These are phyloP conservation scores for Pythium aristosporum DNA, from an alignment of 352 stramenopile species.

Conservation along the genomic window DNA sequence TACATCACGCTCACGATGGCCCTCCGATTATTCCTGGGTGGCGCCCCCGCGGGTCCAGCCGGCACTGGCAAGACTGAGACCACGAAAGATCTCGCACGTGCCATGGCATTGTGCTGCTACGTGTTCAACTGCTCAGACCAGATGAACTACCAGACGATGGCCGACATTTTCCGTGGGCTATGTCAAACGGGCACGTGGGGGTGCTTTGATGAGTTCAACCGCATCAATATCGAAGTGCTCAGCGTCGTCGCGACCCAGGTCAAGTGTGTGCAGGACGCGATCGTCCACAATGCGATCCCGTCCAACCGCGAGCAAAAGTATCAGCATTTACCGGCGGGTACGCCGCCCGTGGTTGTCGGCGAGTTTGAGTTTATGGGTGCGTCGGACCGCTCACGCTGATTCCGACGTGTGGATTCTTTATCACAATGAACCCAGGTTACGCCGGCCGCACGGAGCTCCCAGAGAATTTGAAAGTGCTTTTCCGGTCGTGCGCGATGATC, in stretches of 20 bases:
- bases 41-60: constrained; percentile 91
- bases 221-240: constrained; percentile 88
- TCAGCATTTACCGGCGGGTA: constrained; percentile 90
- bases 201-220: constrained; percentile 89
- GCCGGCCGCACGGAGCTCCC: constrained; percentile 84
- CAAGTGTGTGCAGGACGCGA: constrained; percentile 84
- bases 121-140: constrained; percentile 91
- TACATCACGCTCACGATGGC: constrained; percentile 98
- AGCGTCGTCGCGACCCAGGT: constrained; percentile 86
- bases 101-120: constrained; percentile 86
- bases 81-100: constrained; percentile 82
- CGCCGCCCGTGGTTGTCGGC: constrained; percentile 87
- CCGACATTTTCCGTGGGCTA: constrained; percentile 84
- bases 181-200: constrained; percentile 87
- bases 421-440: constrained; percentile 96
- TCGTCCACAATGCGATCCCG: constrained; percentile 88
- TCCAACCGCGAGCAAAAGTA: constrained; percentile 95
- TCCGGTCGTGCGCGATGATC: constrained; percentile 93
- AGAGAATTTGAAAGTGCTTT: constrained; percentile 92
- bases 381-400: constrained; percentile 83
- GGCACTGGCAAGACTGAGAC: constrained; percentile 91
- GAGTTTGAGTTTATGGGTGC: constrained; percentile 89
- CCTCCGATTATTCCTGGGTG: constrained; percentile 94
- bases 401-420: constrained; percentile 91
- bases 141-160: constrained; percentile 91